Conservation (phyloP, 2,329 filamentous ascomycete genomes). For the Aspergillus sp. region DNA sequence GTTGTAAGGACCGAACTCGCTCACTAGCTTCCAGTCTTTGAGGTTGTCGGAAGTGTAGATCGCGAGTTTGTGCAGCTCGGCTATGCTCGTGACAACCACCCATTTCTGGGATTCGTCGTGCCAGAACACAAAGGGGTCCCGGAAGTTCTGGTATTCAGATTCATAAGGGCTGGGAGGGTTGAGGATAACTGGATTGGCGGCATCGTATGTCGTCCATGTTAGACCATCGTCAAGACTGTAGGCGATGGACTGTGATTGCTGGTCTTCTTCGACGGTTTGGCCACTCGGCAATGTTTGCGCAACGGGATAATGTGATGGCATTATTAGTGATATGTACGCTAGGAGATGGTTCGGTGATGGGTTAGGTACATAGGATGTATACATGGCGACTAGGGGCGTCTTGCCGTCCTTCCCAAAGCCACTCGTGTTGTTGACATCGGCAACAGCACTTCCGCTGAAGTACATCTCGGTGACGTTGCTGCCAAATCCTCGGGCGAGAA, state of each 20-base stretch:
- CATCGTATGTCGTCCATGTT: conserved; percentile 47
- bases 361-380: conserved; percentile 46
- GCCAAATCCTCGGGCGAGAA: conserved; percentile 47
- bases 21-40: conserved; percentile 27
- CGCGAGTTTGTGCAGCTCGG: conserved; percentile 25
- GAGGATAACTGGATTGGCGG: conserved; percentile 60
- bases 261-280: conserved; percentile 19
- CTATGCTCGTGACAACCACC: conserved; percentile 21
- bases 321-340: background rate
- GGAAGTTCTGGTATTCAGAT: conserved; percentile 46
- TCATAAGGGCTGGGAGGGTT: conserved; percentile 49
- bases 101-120: conserved; percentile 24
- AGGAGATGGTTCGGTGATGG: background rate
- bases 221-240: conserved; percentile 14
- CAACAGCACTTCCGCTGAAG: conserved; percentile 59
- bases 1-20: conserved; percentile 30
- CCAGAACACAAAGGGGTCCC: conserved; percentile 62
- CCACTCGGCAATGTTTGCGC: conserved; percentile 26
- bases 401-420: conserved; percentile 63
- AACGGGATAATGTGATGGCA: conserved; percentile 18
- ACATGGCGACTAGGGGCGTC: conserved; percentile 65
- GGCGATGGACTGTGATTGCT: conserved; percentile 14
- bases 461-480: conserved; percentile 48
- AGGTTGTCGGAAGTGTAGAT: conserved; percentile 30
- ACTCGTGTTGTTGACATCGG: conserved; percentile 65